Base-by-base conservation (phyloP, 2,329 filamentous ascomycete genomes). In the Diaporthe caulivora region DNA sequence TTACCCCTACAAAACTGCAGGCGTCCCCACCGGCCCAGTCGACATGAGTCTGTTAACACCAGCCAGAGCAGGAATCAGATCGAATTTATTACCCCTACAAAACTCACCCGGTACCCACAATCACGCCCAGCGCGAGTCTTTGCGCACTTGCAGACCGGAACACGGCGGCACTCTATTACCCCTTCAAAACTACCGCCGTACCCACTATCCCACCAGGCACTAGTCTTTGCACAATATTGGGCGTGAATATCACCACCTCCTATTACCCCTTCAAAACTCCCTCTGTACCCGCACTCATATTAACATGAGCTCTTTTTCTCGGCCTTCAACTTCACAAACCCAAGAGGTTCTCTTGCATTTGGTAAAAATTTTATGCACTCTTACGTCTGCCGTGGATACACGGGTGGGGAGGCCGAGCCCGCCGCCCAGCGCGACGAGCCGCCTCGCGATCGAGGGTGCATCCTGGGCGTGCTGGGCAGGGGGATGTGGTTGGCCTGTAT, bases 41-140 rank as follows among this genome's bases (percentile, higher is more conserved):
- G 40, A 62, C 40, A 62, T 47, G 37, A 62, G 58, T 62, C 40
- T 47, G 21, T 17, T 18, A 60, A 62, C 37, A 62, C 24, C 37
- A 17, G 58, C 29, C 58, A 24, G 24, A 62, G 17, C 58, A 31
- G 40, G 37, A 62, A 44, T 18, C 17, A 37, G 10, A n/a, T 47
- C n/a, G 24, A 47, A 62, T 24, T 62, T 31, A 62, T 62, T 62
- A 62, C 58, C 58, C 58, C 58, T 62, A 62, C 40, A 62, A 62
- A 47, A 62, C 58, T 44, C 21, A 42, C 29, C 17, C 7, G 11
- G 26, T 51, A 51, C 26, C 44, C 21, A 37, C 42, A 51, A 24
- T 24, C 60, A 31, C 17, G 10, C 31, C 58, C n/a, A n/a, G 40
- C 40, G 29, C 40, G 17, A 62, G 58, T 47, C 40, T 31, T 21